These are phyloP conservation scores for Iodosphaeria phyllophila DNA, from an alignment of 2,329 filamentous ascomycete species.

Conservation along the genomic window DNA sequence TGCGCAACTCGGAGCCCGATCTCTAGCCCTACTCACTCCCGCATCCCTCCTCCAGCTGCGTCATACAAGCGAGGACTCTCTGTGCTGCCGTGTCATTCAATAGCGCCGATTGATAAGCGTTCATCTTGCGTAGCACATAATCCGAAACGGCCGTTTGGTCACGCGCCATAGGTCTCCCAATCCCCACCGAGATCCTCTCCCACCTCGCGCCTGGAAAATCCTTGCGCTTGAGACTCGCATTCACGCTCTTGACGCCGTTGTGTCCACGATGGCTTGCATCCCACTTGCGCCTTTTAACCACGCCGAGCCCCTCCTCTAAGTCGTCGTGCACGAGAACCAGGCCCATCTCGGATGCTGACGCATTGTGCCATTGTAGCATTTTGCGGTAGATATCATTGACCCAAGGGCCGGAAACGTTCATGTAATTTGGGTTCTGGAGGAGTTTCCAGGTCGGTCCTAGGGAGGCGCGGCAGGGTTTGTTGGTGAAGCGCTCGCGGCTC, in stretches of 20 bases:
- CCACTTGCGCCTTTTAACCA: conserved; percentile 45
- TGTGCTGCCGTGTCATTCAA: conserved; percentile 33
- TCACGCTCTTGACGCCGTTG: conserved; percentile 55
- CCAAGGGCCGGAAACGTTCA: conserved; percentile 70
- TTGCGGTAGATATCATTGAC: conserved; percentile 46
- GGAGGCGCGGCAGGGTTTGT: conserved; percentile 30
- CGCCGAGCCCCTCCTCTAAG: conserved; percentile 53
- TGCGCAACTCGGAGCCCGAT: no score
- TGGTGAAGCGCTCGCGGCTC: conserved; percentile 22
- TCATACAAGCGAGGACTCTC: conserved; percentile 29
- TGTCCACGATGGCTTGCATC: conserved; percentile 48
- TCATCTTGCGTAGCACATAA: conserved; percentile 62
- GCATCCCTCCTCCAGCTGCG: conserved; percentile 24
- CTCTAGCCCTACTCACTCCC: no score
- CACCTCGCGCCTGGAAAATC: conserved; percentile 23
- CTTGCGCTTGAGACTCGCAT: conserved; percentile 24
- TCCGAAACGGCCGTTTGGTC: conserved; percentile 48
- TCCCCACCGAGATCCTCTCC: conserved; percentile 60
- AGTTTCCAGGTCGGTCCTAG: conserved; percentile 38
- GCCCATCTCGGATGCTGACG: conserved; percentile 15
- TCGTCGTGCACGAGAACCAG: conserved; percentile 82
- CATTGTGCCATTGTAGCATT: conserved; percentile 21
- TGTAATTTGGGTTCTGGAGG: conserved; percentile 56
- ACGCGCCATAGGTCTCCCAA: conserved; percentile 61
- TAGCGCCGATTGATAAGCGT: conserved; percentile 24